These are phyloP conservation scores for Antitrichia curtipendula DNA, from an alignment of 225 moss, liverwort and hornwort species.

Conservation along the genomic window DNA sequence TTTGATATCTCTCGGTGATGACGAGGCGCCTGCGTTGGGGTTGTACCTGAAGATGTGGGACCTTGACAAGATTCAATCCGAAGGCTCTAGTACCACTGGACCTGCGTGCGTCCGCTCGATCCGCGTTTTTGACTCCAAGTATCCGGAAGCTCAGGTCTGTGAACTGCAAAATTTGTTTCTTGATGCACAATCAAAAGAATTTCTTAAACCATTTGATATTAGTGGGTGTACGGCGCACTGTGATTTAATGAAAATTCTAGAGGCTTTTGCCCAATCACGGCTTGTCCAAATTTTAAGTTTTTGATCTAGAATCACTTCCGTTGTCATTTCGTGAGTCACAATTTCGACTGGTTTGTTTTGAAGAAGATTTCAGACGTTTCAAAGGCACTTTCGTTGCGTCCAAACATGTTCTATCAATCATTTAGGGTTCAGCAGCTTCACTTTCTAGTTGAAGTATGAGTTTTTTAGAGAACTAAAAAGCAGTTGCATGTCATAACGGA, in stretches of 20 bases:
- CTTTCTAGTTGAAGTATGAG: background rate
- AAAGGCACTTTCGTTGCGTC: background rate
- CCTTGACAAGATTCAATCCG: constrained; percentile 82
- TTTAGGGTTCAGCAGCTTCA: background rate
- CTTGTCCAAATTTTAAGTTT: background rate
- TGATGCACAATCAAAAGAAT: background rate
- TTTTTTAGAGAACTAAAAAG: background rate
- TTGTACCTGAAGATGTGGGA: constrained; percentile 97
- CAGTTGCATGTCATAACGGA: background rate
- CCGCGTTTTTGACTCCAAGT: constrained; percentile 78
- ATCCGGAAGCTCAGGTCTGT: constrained; percentile 74
- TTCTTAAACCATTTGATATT: background rate
- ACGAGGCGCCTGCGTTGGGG: constrained; percentile 59
- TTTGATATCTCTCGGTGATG: constrained; percentile 83
- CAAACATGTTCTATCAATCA: background rate
- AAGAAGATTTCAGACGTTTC: background rate
- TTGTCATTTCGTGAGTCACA: background rate
- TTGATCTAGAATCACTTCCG: background rate
- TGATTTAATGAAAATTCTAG: background rate
- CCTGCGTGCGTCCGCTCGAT: constrained; percentile 82
- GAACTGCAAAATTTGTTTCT: background rate
- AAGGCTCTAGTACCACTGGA: constrained; percentile 80
- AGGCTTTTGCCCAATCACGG: background rate
- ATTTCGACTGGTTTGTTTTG: background rate
- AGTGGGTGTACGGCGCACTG: background rate